Evolutionary conservation across 83 land plant species (phyloP).

Genomic region (Larix sibirica): DNA sequence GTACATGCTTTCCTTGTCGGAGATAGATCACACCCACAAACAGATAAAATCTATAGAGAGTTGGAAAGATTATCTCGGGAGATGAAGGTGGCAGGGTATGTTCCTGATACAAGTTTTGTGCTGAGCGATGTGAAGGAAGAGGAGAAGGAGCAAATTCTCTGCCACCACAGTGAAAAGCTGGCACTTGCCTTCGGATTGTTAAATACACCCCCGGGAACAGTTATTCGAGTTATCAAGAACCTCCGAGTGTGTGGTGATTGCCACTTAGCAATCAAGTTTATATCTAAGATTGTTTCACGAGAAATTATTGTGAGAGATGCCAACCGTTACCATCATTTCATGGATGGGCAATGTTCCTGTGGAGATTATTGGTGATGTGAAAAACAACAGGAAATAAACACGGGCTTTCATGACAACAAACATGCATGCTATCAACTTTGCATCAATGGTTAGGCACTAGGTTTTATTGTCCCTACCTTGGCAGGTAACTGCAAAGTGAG

Average conservation of each 20-base stretch:
- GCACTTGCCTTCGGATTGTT: conserved; percentile 6
- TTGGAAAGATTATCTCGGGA: not conserved
- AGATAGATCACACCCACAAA: conserved; percentile 11
- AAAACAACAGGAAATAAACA: not conserved
- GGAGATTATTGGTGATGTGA: conserved; percentile 8
- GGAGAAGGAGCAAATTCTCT: not conserved
- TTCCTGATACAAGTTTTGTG: not conserved
- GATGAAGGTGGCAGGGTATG: not conserved
- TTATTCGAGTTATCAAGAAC: conserved; percentile 5
- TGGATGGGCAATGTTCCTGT: not conserved
- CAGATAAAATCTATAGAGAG: not conserved
- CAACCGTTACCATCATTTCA: conserved; percentile 11
- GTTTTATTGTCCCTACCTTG: not conserved
- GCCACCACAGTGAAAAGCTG: not conserved
- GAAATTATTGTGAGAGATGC: conserved; percentile 12
- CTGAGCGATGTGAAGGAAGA: not conserved
- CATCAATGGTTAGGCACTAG: not conserved
- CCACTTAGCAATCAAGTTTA: not conserved
- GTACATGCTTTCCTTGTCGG: not conserved
- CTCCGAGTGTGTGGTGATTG: conserved; percentile 7
- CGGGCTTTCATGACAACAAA: not conserved
- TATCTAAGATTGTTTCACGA: not conserved
- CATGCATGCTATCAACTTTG: not conserved
- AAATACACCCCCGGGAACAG: not conserved
- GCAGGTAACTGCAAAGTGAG: too few relatives aligned